A percentile compares a stretch with the other conserved stretches of the same genome.
Conservation (phyloP, 2,329 filamentous ascomycete genomes). For the Epichloe sp. region DNA sequence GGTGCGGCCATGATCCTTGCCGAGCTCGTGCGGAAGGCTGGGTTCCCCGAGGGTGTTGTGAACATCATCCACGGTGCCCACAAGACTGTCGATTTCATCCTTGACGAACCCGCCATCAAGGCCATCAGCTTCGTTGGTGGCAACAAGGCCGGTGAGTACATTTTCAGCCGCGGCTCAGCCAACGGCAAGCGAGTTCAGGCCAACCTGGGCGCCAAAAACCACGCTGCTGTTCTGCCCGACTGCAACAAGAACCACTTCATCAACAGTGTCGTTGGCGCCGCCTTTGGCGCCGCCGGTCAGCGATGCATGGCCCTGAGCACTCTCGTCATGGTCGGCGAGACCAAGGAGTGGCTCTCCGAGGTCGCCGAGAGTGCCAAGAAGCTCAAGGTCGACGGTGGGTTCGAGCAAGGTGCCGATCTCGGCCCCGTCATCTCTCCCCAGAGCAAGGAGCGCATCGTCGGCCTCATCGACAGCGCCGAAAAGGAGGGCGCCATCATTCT, state of each 20-base stretch:
- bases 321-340: slow-evolving; percentile 72
- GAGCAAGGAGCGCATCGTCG: slow-evolving; percentile 66
- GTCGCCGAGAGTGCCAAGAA: slow-evolving; percentile 62
- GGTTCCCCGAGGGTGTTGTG: slow-evolving; percentile 69
- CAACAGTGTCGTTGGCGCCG: slow-evolving; percentile 71
- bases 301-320: slow-evolving; percentile 80
- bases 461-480: slow-evolving; percentile 62
- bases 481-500: slow-evolving; percentile 70
- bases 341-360: slow-evolving; percentile 69
- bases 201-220: slow-evolving; percentile 81
- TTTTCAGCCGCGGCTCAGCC: slow-evolving; percentile 63
- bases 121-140: slow-evolving; percentile 76
- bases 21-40: slow-evolving; percentile 66
- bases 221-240: slow-evolving; percentile 71
- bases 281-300: slow-evolving; percentile 75
- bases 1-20: slow-evolving; percentile 77
- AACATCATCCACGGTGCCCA: slow-evolving; percentile 75
- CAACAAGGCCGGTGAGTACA: slow-evolving; percentile 84
- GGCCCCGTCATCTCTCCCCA: slow-evolving; percentile 72
- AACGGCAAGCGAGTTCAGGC: slow-evolving; percentile 83
- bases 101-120: slow-evolving; percentile 76
- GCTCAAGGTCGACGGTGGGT: slow-evolving; percentile 66
- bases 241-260: slow-evolving; percentile 84
- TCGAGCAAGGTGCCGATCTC: slow-evolving; percentile 66
- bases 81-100: slow-evolving; percentile 72